Evolutionary conservation across 768 basidiomycete species (phyloP), one percentile per base, ranked within the genome.

Genomic region (Mycena epipterygia): DNA sequence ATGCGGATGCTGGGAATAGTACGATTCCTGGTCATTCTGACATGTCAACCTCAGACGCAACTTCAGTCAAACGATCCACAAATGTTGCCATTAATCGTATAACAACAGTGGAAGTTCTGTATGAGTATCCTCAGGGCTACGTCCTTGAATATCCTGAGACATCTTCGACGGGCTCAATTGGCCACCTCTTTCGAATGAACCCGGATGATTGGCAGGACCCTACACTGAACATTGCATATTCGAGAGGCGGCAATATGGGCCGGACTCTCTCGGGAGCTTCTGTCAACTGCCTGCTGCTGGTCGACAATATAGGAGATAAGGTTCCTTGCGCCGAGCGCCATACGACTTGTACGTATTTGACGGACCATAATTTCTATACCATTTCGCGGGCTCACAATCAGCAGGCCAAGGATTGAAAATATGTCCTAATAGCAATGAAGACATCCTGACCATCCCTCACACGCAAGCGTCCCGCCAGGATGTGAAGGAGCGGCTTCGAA

Each of bases 11-110:
- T 39, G 39, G 42, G 19, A 5, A 9, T 59, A 5, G 9, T 25
- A 3, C 41, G 29, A 33, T 25, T 39, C 57, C 42, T n/a, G n/a
- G n/a, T n/a, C n/a, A n/a, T 39, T 39, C n/a, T 12, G 27, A 25
- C 33, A 35, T 16, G 5, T 39, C 57, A 29, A 27, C 39, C 19
- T 7, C 23, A n/a, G n/a, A 23, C 27, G 6, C 57, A 9, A 14
- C 35, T 32, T 17, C 11, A 14, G 17, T 59, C 6, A 59, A 59
- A 44, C 23, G 57, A 33, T 44, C 39, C 25, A 35, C 41, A n/a
- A 59, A 59, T 30, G 57, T 59, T 59, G 57, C 57, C 27, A 59
- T 59, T 44, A 59, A 59, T 42, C 57, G 39, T 14, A 19, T 59
- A 39, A 60, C 58, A 29, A 61, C 59, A 16, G n/a, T 61, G 21